Percentiles rank a stretch among this genome's conserved stretches.
Evolutionary conservation across 2,329 filamentous ascomycete species (phyloP).

Genomic region (Madurella fahalii): DNA sequence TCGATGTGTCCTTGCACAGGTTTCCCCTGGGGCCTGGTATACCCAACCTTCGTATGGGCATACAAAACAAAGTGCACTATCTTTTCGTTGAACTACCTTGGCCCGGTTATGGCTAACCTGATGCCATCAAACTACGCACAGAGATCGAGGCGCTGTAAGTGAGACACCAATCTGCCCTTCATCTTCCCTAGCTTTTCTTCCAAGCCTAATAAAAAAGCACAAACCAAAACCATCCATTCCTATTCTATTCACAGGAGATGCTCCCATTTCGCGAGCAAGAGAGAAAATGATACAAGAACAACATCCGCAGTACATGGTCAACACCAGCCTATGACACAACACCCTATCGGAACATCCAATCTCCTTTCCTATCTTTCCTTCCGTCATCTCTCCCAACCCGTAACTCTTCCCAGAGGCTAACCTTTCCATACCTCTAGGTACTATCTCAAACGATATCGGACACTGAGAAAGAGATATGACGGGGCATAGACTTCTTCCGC

Average conservation of each 20-base stretch:
- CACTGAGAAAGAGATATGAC: slow-evolving; percentile 76
- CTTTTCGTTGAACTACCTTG: no score
- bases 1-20: neutral
- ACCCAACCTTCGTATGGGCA: no score
- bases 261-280: neutral
- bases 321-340: neutral
- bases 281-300: neutral
- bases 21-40: no score
- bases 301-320: neutral
- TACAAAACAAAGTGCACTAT: no score
- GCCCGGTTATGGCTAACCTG: neutral
- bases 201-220: neutral
- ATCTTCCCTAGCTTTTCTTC: neutral
- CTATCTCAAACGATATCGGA: slow-evolving; percentile 87
- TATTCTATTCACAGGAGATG: no score
- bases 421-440: slow-evolving; percentile 53
- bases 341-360: neutral
- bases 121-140: slow-evolving; percentile 32
- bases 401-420: neutral
- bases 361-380: neutral
- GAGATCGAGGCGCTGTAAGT: slow-evolving; percentile 91
- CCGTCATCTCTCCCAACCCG: neutral
- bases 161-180: neutral
- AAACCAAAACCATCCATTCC: neutral
- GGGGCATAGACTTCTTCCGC: slow-evolving; percentile 28